phyloP scores from a whole-genome alignment of 1,139 yeast species.

The Saccharomyces pastorianus region DNA sequence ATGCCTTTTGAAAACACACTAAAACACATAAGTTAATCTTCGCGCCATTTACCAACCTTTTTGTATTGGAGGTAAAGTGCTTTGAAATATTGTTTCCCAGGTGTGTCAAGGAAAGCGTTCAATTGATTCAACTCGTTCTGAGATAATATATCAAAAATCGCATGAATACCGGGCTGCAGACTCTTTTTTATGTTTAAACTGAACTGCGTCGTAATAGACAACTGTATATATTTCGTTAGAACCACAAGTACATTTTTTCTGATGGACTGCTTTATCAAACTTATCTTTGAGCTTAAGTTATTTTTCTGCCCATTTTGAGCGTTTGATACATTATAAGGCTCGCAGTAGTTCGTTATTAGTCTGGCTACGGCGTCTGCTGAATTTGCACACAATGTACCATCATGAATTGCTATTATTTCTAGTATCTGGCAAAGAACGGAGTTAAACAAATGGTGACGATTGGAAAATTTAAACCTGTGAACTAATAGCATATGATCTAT shows the following conservation, averaged over 20 bases:
- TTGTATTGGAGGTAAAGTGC: slow-evolving; percentile 64
- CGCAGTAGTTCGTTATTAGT: slow-evolving; percentile 61
- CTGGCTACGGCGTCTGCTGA: slow-evolving; percentile 48
- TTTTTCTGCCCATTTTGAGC: slow-evolving; percentile 22
- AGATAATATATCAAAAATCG: slow-evolving; percentile 63
- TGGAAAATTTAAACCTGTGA: slow-evolving; percentile 62
- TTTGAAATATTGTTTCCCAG: slow-evolving; percentile 63
- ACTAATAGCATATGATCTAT: slow-evolving; percentile 51
- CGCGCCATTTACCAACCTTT: slow-evolving; percentile 78
- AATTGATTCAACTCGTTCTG: slow-evolving; percentile 55
- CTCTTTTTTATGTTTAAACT: slow-evolving; percentile 42
- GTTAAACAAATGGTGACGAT: slow-evolving; percentile 64
- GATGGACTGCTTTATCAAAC: slow-evolving; percentile 50
- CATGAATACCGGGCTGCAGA: slow-evolving; percentile 50
- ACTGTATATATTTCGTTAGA: slow-evolving; percentile 47
- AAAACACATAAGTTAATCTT: slow-evolving; percentile 31
- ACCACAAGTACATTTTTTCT: slow-evolving; percentile 58
- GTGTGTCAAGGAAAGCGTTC: slow-evolving; percentile 61
- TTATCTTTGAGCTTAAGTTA: slow-evolving; percentile 48
- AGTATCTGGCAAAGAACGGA: slow-evolving; percentile 43
- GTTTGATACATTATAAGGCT: slow-evolving; percentile 40
- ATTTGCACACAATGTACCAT: slow-evolving; percentile 8
- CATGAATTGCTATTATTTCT: slow-evolving; percentile 36
- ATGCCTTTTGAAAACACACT: not conserved
- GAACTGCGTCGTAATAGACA: slow-evolving; percentile 46